Percentiles rank a stretch among this genome's conserved stretches.
phyloP scores from a whole-genome alignment of 2,329 filamentous ascomycete species.

The Pseudocercospora fijiensis region DNA sequence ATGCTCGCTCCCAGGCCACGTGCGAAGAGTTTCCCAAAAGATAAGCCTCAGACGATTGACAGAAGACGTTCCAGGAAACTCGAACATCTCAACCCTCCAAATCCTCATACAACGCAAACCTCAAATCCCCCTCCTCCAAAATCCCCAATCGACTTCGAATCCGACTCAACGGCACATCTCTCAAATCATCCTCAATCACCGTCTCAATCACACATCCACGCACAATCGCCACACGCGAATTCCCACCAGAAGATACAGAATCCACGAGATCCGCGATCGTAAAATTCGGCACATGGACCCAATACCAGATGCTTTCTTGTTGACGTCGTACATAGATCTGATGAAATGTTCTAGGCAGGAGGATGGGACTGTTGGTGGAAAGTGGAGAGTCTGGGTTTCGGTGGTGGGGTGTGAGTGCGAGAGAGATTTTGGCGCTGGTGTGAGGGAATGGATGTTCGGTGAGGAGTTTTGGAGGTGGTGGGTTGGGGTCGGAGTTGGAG shows the following conservation, averaged over 20 bases:
- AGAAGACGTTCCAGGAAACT: too few species aligned
- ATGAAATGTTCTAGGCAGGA: not conserved
- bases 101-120: not conserved
- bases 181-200: not conserved
- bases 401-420: not conserved
- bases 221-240: not conserved
- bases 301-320: not conserved
- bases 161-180: not conserved
- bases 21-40: too few species aligned
- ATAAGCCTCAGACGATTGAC: too few species aligned
- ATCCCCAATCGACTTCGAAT: not conserved
- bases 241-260: not conserved
- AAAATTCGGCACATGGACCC: not conserved
- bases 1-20: too few species aligned
- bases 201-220: not conserved
- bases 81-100: not conserved
- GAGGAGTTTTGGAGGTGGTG: not conserved
- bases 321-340: conserved; percentile 2
- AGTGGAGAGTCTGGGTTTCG: not conserved
- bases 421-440: not conserved
- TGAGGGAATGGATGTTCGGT: not conserved
- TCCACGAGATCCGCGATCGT: not conserved
- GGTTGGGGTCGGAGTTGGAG: not conserved
- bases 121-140: not conserved
- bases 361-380: not conserved